Evolutionary conservation across 176 grass and related monocot species (phyloP), one percentile per base, ranked within the genome.

Genomic region (Aegilops umbellulata): DNA sequence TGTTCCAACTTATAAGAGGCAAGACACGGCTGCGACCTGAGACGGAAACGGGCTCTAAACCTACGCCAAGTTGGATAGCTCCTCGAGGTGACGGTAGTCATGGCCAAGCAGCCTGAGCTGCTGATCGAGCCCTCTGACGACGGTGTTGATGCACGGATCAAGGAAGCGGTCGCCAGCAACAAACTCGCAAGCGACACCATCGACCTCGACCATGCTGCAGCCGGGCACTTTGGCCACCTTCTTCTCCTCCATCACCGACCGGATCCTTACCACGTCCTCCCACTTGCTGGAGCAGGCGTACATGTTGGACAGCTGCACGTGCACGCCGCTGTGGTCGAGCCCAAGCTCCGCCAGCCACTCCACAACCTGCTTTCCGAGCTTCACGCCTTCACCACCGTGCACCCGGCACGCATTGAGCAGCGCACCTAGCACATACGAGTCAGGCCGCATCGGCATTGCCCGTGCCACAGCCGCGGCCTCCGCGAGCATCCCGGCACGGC

Each of bases 341-440:
- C 86, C 89, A 30, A 67, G 73, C 14, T 81, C 80, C 65, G 65
- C 84, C 39, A 91, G 30, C 42, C 47, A 75, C 41, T 30, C 69
- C 23, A 86, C 80, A 27, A 88, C 66, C 84, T 41, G 79, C 62
- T 15, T 81, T 0, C 83, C 86, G 24, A 80, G 51, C 25, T 86
- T 32, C 6, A 83, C 23, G 17, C 53, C 53, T 41, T 81, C 65
- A 16, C 84, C 87, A 16, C 86, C 90, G 44, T 69, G 82, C 51
- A 84, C 66, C 24, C 71, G 38, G 63, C 90, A 94, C 0, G 92
- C 90, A 38, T 90, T 94, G 2, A 94, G 87, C 85, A 94, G 65
- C 25, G 92, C 90, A 6, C 92, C 92, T 16, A 94, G 35, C 8
- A 94, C 92, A 49, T 92, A 94, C 3, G 92, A 76, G 80, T 94